Conservation (phyloP, 495 filamentous ascomycete species). For the Beverwykella pulmonaria region DNA sequence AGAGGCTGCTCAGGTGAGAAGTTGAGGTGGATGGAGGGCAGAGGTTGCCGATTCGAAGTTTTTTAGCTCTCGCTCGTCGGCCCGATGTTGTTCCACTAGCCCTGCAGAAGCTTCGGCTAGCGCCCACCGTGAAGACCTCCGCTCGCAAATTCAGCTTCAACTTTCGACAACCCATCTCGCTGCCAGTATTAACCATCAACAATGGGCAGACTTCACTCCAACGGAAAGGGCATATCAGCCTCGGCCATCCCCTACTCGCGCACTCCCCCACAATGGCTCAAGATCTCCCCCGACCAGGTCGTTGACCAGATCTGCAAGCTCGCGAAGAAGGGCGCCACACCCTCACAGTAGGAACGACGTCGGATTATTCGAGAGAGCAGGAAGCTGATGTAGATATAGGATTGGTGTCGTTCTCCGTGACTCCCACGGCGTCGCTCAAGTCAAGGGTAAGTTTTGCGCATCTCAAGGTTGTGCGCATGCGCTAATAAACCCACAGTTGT, state of each 20-base stretch:
- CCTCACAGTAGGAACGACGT: slow-evolving; percentile 62
- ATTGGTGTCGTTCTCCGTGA: slow-evolving; percentile 98
- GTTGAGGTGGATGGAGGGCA: not conserved
- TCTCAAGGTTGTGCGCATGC: slow-evolving; percentile 35
- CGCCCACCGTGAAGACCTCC: slow-evolving; percentile 9
- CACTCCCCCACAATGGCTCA: slow-evolving; percentile 86
- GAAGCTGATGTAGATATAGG: slow-evolving; percentile 35
- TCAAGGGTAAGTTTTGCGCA: slow-evolving; percentile 92
- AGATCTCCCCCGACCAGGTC: slow-evolving; percentile 86
- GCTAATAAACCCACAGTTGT: slow-evolving; percentile 15
- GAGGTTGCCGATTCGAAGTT: not conserved
- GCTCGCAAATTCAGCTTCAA: slow-evolving; percentile 4
- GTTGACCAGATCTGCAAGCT: slow-evolving; percentile 99
- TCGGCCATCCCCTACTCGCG: slow-evolving; percentile 96
- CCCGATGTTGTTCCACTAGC: not conserved
- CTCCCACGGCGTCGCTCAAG: slow-evolving; percentile 94
- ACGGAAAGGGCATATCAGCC: slow-evolving; percentile 96
- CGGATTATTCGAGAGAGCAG: not conserved
- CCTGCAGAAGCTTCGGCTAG: not conserved
- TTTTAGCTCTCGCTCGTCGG: not conserved
- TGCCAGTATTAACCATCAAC: not conserved
- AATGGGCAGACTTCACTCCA: slow-evolving; percentile 99
- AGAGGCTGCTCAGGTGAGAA: not conserved
- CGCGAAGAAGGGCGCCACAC: slow-evolving; percentile 94
- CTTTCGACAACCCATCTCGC: not conserved